Percentiles rank a stretch among this genome's conserved stretches.
Conservation (phyloP, 345 rosid species). For the Eucalyptus curtisii region DNA sequence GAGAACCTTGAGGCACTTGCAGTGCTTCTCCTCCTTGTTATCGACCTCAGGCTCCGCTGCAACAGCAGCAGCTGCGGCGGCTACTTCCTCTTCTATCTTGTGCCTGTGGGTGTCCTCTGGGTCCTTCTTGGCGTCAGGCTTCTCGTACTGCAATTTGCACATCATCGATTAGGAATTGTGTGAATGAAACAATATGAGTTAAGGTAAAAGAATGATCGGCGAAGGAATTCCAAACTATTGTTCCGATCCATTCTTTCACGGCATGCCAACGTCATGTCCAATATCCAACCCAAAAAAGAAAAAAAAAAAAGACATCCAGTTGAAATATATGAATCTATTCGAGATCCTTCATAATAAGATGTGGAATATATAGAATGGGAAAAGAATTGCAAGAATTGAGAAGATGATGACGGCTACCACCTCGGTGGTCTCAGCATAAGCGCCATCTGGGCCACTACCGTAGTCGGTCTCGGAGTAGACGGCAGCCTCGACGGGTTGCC, state of each 20-base stretch:
- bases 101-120: slow-evolving; percentile 52
- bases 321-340: neutral
- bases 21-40: too few species aligned
- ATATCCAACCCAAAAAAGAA: too few species aligned
- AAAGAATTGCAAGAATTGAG: neutral
- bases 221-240: neutral
- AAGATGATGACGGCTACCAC: too few species aligned
- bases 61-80: slow-evolving; percentile 27
- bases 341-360: neutral
- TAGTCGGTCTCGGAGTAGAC: too few species aligned
- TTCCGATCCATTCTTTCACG: neutral
- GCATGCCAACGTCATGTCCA: neutral
- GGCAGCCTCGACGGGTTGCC: too few species aligned
- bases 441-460: too few species aligned
- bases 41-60: too few species aligned
- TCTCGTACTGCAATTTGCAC: slow-evolving; percentile 17
- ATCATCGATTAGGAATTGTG: neutral
- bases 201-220: too few species aligned
- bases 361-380: neutral
- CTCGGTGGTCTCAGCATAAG: too few species aligned
- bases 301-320: too few species aligned
- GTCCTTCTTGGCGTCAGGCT: slow-evolving; percentile 30
- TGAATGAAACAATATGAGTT: too few species aligned
- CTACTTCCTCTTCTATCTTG: slow-evolving; percentile 42
- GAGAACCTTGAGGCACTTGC: too few species aligned